Conservation (phyloP, 1,139 yeast species). For the Meyerozyma athensensis region DNA sequence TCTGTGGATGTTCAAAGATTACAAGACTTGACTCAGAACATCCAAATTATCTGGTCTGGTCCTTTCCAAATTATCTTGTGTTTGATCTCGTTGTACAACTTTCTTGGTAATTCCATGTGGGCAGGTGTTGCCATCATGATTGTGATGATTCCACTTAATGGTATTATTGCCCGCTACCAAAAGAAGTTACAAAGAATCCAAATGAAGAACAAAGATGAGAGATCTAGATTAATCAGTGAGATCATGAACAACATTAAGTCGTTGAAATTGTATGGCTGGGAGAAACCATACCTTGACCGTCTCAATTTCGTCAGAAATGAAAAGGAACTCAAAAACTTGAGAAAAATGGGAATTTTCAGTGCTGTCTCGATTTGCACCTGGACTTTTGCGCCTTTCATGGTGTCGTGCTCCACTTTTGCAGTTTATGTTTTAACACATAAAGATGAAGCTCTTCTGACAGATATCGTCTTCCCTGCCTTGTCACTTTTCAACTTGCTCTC, state of each 20-base stretch:
- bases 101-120: constrained; percentile 90
- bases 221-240: constrained; percentile 67
- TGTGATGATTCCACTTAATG: constrained; percentile 81
- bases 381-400: constrained; percentile 86
- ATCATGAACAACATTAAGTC: constrained; percentile 89
- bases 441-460: constrained; percentile 73
- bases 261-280: constrained; percentile 94
- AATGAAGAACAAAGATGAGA: constrained; percentile 44
- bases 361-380: constrained; percentile 76
- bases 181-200: constrained; percentile 65
- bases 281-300: constrained; percentile 70
- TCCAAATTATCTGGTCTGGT: constrained; percentile 92
- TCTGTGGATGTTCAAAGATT: constrained; percentile 94
- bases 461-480: constrained; percentile 91
- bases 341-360: constrained; percentile 69
- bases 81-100: constrained; percentile 21
- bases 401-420: constrained; percentile 88
- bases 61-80: constrained; percentile 89
- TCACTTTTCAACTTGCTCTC: constrained; percentile 78
- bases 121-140: constrained; percentile 86
- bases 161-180: constrained; percentile 66
- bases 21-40: constrained; percentile 83
- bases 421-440: constrained; percentile 62
- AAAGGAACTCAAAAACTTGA: constrained; percentile 76
- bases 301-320: constrained; percentile 82